phyloP scores from a whole-genome alignment of 73 alveolate genomes.

The Tetrahymena malaccensis region DNA sequence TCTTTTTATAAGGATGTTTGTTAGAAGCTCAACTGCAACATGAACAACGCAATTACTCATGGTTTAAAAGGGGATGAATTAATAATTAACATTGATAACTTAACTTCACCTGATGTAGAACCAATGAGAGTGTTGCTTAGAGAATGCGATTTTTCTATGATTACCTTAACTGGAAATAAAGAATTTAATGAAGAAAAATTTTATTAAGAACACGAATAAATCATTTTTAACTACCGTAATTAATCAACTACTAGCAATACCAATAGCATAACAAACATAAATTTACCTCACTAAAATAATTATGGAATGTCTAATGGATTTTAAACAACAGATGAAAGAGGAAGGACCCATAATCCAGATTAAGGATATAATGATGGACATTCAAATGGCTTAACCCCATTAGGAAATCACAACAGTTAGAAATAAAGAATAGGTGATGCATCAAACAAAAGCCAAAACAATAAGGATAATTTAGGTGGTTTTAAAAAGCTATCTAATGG shows the following conservation, averaged over 20 bases:
- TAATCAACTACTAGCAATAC: background rate
- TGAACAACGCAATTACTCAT: background rate
- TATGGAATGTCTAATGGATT: background rate
- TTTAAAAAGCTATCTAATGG: background rate
- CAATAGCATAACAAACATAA: background rate
- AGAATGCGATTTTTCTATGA: background rate
- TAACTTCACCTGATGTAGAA: background rate
- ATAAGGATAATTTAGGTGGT: background rate
- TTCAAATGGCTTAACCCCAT: background rate
- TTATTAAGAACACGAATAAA: background rate
- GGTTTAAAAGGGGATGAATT: background rate
- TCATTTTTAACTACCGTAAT: background rate
- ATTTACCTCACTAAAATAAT: background rate
- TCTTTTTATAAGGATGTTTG: background rate
- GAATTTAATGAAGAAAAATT: background rate
- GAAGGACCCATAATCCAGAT: background rate
- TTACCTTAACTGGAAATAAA: background rate
- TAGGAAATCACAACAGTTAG: background rate
- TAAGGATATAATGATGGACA: background rate
- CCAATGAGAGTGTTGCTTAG: background rate
- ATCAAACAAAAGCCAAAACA: background rate
- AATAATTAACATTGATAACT: background rate
- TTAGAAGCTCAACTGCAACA: background rate
- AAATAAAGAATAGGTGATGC: background rate
- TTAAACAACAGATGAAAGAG: background rate